phyloP scores from a whole-genome alignment of 2,329 filamentous ascomycete species.

The Hypoxylon sp. region DNA sequence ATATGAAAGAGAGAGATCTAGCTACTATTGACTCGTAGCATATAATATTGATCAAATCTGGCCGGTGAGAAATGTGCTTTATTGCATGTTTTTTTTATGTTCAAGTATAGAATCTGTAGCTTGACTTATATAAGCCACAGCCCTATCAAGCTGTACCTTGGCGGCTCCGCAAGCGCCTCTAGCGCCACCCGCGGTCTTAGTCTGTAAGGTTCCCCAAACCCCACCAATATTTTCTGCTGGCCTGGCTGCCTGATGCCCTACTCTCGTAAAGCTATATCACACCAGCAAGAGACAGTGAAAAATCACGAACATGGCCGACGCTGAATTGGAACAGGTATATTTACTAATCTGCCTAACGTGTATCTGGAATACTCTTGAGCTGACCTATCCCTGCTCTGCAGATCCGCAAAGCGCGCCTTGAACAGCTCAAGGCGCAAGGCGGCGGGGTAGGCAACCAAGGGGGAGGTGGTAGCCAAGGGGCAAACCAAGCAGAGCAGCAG shows the following conservation, averaged over 20 bases:
- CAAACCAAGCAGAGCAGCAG: conserved; percentile 64
- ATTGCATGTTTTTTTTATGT: no score
- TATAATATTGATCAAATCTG: no score
- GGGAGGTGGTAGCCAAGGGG: conserved; percentile 50
- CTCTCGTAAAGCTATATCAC: background rate
- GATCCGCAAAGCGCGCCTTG: conserved; percentile 91
- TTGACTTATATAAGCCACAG: no score
- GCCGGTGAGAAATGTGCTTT: no score
- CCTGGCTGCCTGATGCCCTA: background rate
- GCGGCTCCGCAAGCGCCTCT: no score
- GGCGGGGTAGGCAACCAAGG: conserved; percentile 58
- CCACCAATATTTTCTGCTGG: conserved; percentile 10
- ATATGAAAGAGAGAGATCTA: no score
- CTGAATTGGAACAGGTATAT: conserved; percentile 50
- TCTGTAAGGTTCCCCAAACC: conserved; percentile 6
- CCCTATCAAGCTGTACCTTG: no score
- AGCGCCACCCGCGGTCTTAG: no score
- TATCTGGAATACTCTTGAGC: background rate
- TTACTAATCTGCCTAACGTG: conserved; percentile 15
- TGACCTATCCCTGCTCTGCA: conserved; percentile 49
- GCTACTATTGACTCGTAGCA: no score
- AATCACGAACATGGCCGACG: conserved; percentile 48
- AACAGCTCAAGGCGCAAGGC: conserved; percentile 84
- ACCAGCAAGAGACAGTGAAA: background rate
- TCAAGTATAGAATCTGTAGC: no score